phyloP scores from a whole-genome alignment of 2,329 filamentous ascomycete species.

The Cordyceps farinosa region DNA sequence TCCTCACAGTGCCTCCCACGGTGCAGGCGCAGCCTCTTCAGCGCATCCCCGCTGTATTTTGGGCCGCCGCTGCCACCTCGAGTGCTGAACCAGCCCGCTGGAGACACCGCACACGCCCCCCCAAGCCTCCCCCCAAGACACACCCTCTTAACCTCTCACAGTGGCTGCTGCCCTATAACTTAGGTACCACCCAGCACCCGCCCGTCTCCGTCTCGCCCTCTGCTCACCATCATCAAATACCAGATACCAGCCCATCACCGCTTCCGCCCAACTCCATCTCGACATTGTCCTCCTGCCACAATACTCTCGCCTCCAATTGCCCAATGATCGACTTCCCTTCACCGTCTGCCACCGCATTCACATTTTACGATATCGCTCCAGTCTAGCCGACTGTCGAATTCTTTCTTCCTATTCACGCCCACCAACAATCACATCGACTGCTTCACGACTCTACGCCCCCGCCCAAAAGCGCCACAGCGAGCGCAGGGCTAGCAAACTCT shows the following conservation, averaged over 20 bases:
- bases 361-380: conserved; percentile 6
- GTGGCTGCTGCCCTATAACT: background rate
- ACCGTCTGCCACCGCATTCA: background rate
- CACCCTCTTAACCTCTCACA: background rate
- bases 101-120: background rate
- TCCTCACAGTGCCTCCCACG: conserved; percentile 5
- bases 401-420: background rate
- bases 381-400: background rate
- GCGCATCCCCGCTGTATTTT: background rate
- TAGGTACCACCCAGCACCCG: background rate
- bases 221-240: background rate
- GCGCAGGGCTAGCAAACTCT: conserved; percentile 6
- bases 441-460: background rate
- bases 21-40: background rate
- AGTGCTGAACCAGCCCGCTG: background rate
- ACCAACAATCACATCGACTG: background rate
- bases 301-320: background rate
- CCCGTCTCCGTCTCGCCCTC: background rate
- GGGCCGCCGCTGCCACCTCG: background rate
- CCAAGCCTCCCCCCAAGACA: background rate
- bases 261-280: background rate
- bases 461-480: conserved; percentile 15
- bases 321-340: background rate
- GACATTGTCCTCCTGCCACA: background rate
- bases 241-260: background rate